Base-by-base conservation (phyloP, 1,284 basidiomycete species). In the Rhodotorula sp. region DNA sequence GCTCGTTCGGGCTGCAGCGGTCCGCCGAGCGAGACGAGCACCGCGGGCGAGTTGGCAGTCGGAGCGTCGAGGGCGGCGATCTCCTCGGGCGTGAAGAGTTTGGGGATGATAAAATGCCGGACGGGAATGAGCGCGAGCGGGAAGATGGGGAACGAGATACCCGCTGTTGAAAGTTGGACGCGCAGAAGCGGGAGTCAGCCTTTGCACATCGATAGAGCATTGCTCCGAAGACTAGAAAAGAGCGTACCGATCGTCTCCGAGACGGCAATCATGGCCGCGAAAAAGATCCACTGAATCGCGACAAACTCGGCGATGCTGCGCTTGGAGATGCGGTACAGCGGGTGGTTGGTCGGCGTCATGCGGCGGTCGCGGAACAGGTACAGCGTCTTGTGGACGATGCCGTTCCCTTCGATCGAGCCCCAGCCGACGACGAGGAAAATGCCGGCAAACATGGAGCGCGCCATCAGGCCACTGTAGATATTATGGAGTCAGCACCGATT, bases 121-220 rank as follows among this genome's bases (percentile, higher is more conserved):
- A 95, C 77, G 0, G 95, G 95, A n/a, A 97, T 86, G 26, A 98
- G 85, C 26, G 92, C 81, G 78, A 92, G 87, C 78, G 97, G 97
- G 66, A 77, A 71, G 60, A 78, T 64, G 74, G 50, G 81, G 70
- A 78, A 78, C 0, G 70, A 70, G 63, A 77, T 78, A 2, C 75
- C 76, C 14, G 76, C 77, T 77, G 69, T 28, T 31, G n/a, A n/a
- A 19, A 38, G 14, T 50, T 43, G 43, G 31, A 16, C 19, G 14
- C 43, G 43, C 0, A 48, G 34, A 7, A 5, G 6, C 8, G 7
- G 26, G 15, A 34, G 54, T 23, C 34, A 49, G n/a, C 14, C 38
- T 43, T 43, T 12, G 1, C 38, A 2, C 1, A 21, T 52, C 50
- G 8, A 5, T 19, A 23, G 19, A 38, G 63, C 2, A 1, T 14